A percentile compares a stretch with the other conserved stretches of the same genome.
Conservation (phyloP, 1,284 basidiomycete species). For the Moesziomyces globuligerus region DNA sequence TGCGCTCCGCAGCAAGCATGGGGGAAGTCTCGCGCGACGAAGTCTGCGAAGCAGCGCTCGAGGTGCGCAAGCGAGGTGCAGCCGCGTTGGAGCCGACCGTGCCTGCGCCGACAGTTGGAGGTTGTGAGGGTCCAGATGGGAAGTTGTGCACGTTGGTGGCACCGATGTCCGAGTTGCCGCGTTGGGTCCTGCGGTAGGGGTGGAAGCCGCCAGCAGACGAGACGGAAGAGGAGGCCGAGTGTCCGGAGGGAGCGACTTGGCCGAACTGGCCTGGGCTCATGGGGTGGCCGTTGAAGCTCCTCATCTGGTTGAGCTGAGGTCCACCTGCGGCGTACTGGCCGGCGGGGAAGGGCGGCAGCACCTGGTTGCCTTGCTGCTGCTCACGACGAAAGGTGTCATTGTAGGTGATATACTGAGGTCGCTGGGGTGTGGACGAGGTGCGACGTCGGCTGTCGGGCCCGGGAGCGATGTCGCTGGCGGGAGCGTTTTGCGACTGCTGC, state of each 20-base stretch:
- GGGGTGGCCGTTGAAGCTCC: constrained; percentile 34
- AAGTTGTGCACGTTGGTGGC: constrained; percentile 22
- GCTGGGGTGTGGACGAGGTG: constrained; percentile 59
- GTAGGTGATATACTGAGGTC: constrained; percentile 52
- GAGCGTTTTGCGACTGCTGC: constrained; percentile 14
- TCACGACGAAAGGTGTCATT: constrained; percentile 56
- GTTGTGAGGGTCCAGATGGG: constrained; percentile 13
- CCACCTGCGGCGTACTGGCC: constrained; percentile 22
- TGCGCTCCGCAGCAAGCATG: constrained; percentile 44
- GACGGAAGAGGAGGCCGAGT: constrained; percentile 43
- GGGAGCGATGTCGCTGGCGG: constrained; percentile 22
- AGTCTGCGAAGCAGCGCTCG: constrained; percentile 43
- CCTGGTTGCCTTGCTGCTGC: constrained; percentile 21
- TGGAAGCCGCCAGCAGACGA: constrained; percentile 52
- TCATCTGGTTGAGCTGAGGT: constrained; percentile 36
- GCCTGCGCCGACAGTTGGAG: constrained; percentile 7
- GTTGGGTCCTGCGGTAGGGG: constrained; percentile 55
- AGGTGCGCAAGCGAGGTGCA: constrained; percentile 43
- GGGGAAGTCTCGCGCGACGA: constrained; percentile 43
- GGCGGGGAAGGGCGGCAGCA: constrained; percentile 35
- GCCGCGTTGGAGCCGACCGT: not conserved
- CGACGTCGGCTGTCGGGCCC: constrained; percentile 45
- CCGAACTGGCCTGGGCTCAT: constrained; percentile 22
- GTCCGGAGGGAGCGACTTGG: constrained; percentile 20
- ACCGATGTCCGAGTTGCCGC: constrained; percentile 45